Base-by-base conservation (phyloP, 192 early-diverging fungal genomes). In the Entophlyctis luteolus region DNA sequence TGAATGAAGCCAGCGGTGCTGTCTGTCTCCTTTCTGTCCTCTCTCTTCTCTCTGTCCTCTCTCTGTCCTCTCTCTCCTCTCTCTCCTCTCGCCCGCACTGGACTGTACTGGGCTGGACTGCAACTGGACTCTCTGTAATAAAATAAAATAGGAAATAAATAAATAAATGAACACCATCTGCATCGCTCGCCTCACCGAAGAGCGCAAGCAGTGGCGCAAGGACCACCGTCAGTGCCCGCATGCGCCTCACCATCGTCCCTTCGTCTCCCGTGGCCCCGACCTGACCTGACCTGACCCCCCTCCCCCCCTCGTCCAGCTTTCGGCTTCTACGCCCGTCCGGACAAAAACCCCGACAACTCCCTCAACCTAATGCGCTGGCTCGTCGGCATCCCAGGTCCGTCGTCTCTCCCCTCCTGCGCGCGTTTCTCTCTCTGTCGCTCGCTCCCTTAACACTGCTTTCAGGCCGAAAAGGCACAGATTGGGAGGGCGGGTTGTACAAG, bases 121-220 rank as follows among this genome's bases (percentile, higher is more conserved):
- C n/a, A n/a, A n/a, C n/a, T n/a, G n/a, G n/a, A n/a, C n/a, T n/a
- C n/a, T n/a, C n/a, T n/a, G n/a, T n/a, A n/a, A n/a, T n/a, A n/a
- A n/a, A n/a, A n/a, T n/a, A n/a, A n/a, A n/a, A n/a, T n/a, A n/a
- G n/a, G n/a, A n/a, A n/a, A n/a, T n/a, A n/a, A n/a, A n/a, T n/a
- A n/a, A n/a, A n/a, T n/a, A n/a, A n/a, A 72, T 72, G 70, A 65
- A 86, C 48, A 82, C 82, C 68, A 94, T 96, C 57, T 89, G 90
- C 62, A 80, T 75, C 46, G 85, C 83, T 28, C 79, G 94, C 22
- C 80, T 96, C n/a, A 80, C 84, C 53, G 93, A 97, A 75, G 96
- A 99, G 78, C 81, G 96, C 48, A 96, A 94, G 75, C 93, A 95
- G 76, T 99, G 96, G 96, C 77, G 95, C 65, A 96, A 93, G 78